Conservation (phyloP, 2,329 filamentous ascomycete genomes). For the Curvularia lunata region DNA sequence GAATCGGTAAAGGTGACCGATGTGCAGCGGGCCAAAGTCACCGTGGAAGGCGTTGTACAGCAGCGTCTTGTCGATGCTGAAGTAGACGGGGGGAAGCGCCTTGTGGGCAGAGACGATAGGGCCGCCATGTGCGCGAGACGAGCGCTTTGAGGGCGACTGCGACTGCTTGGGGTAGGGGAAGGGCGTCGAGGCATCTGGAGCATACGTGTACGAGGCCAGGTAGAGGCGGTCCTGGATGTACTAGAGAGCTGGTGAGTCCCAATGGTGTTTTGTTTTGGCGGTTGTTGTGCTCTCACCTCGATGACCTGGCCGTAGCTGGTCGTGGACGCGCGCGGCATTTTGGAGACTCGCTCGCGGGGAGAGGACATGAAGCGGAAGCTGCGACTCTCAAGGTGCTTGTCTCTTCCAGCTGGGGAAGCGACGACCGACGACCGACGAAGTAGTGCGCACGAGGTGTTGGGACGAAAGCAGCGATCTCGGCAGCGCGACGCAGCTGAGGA, state of each 20-base stretch:
- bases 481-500: conserved; percentile 21
- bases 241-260: conserved; percentile 14
- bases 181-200: conserved; percentile 79
- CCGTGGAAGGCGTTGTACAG: conserved; percentile 99
- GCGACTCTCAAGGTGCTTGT: conserved; percentile 19
- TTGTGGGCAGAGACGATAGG: conserved; percentile 60
- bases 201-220: conserved; percentile 85
- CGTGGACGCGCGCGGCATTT: conserved; percentile 41
- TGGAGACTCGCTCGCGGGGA: conserved; percentile 34
- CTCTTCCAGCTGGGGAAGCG: conserved; percentile 19
- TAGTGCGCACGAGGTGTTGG: conserved; percentile 15
- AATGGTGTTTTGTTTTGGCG: conserved; percentile 32
- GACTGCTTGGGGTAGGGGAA: conserved; percentile 80
- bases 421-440: conserved; percentile 4
- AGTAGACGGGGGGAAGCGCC: conserved; percentile 78
- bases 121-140: conserved; percentile 68
- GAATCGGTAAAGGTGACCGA: conserved; percentile 95
- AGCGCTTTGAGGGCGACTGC: conserved; percentile 76
- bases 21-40: conserved; percentile 96
- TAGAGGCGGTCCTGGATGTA: conserved; percentile 80
- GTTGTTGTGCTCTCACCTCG: conserved; percentile 74
- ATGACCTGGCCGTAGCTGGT: conserved; percentile 83
- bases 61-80: conserved; percentile 89
- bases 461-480: conserved; percentile 27
- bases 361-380: conserved; percentile 35